Evolutionary conservation across 805 yeast genomes (phyloP).

Genomic region (Nakazawaea siamensis): DNA sequence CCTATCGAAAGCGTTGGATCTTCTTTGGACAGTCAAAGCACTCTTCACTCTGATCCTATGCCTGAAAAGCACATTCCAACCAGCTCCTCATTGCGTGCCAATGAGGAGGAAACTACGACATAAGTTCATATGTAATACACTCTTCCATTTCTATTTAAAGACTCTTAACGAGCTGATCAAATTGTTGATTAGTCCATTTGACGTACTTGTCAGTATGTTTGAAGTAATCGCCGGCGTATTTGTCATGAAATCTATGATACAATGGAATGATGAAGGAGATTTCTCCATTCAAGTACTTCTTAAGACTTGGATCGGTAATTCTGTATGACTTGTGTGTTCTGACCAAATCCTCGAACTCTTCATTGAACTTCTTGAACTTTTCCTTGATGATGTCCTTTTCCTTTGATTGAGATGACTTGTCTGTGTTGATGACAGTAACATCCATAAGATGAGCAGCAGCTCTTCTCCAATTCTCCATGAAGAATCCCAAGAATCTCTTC

Average conservation of each 20-base stretch:
- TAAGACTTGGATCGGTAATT: conserved; percentile 59
- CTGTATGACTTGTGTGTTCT: conserved; percentile 56
- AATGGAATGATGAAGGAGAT: conserved; percentile 75
- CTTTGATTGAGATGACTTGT: conserved; percentile 34
- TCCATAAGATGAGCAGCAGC: conserved; percentile 74
- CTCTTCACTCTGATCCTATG: too few relatives aligned
- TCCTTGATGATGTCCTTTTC: conserved; percentile 82
- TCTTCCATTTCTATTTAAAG: too few relatives aligned
- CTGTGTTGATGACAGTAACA: conserved; percentile 57
- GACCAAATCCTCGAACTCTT: conserved; percentile 71
- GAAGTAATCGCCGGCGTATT: conserved; percentile 66
- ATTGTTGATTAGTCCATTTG: conserved; percentile 28
- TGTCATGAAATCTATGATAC: conserved; percentile 78
- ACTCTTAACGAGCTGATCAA: conserved; percentile 28
- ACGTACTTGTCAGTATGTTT: conserved; percentile 66
- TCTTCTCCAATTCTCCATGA: conserved; percentile 72
- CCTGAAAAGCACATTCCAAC: too few relatives aligned
- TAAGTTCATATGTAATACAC: too few relatives aligned
- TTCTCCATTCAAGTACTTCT: conserved; percentile 58
- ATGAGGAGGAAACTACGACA: too few relatives aligned
- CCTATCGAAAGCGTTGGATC: too few relatives aligned
- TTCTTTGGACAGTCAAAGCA: too few relatives aligned
- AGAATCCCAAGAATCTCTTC: conserved; percentile 64
- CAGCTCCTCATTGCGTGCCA: too few relatives aligned
- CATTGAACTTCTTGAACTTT: conserved; percentile 73